Evolutionary conservation across 1,284 basidiomycete species (phyloP).

Genomic region (Irpex rosettiformis): DNA sequence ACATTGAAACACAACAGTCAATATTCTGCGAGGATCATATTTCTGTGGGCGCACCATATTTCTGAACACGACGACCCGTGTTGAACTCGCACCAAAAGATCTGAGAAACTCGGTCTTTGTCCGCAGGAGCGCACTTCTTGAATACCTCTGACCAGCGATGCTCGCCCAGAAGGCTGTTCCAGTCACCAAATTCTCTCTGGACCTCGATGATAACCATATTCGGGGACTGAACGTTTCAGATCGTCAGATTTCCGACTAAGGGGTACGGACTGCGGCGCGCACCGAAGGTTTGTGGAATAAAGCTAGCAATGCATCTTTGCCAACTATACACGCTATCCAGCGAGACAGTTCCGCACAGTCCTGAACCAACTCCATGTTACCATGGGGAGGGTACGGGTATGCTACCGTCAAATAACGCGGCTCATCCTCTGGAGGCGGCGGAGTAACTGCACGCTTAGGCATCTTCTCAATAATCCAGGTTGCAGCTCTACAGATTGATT

Average conservation of each 20-base stretch:
- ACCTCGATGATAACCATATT: conserved; percentile 63
- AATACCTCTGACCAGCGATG: conserved; percentile 62
- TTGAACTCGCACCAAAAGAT: conserved; percentile 53
- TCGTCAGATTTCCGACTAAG: not conserved
- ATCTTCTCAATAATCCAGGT: no score
- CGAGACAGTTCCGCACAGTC: conserved; percentile 50
- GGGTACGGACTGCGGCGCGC: conserved; percentile 21
- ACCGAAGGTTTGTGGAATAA: conserved; percentile 65
- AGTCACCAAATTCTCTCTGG: conserved; percentile 33
- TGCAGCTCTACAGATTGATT: no score
- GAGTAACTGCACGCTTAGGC: conserved; percentile 55
- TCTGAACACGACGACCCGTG: conserved; percentile 41
- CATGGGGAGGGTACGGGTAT: conserved; percentile 55
- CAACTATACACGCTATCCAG: conserved; percentile 63
- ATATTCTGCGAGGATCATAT: not conserved
- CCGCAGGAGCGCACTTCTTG: conserved; percentile 37
- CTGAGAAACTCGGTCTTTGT: conserved; percentile 37
- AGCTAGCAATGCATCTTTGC: conserved; percentile 42
- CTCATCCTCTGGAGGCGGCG: conserved; percentile 54
- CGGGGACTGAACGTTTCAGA: conserved; percentile 40
- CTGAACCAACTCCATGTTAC: conserved; percentile 46
- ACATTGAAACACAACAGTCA: conserved; percentile 5
- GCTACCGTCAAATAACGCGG: conserved; percentile 56
- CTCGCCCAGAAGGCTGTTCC: conserved; percentile 52
- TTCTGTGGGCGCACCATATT: conserved; percentile 34